Evolutionary conservation across 306 rosid genomes (phyloP).

Genomic region (Malus sieversii): DNA sequence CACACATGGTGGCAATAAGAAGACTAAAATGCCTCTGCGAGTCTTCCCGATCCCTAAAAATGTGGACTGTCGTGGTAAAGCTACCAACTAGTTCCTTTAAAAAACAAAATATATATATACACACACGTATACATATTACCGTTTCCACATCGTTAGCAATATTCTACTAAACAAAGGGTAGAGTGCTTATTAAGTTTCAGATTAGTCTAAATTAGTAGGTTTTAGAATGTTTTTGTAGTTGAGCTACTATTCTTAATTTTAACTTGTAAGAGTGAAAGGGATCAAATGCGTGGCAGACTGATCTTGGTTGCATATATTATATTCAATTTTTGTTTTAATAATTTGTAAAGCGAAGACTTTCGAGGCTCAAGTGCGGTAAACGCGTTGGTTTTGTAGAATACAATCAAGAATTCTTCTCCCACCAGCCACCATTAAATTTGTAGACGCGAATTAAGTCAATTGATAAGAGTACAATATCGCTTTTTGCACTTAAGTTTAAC

Average conservation of each 20-base stretch:
- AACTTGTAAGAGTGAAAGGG: neutral
- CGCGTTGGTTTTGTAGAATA: neutral
- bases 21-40: too few species aligned
- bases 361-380: neutral
- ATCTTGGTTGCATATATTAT: neutral
- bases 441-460: fast-evolving
- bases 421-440: neutral
- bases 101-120: too few species aligned
- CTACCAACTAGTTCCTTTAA: too few species aligned
- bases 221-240: neutral
- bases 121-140: too few species aligned
- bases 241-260: neutral
- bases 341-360: neutral
- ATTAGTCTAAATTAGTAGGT: neutral
- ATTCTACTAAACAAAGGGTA: neutral
- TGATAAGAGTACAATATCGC: too few species aligned
- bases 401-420: neutral
- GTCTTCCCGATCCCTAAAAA: too few species aligned
- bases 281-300: constrained; percentile 1
- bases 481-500: too few species aligned
- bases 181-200: neutral
- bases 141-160: neutral
- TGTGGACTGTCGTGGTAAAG: too few species aligned
- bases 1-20: too few species aligned
- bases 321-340: too few species aligned